These are phyloP conservation scores for Tulasnella sp. DNA, from an alignment of 768 basidiomycete species.

Conservation along the genomic window DNA sequence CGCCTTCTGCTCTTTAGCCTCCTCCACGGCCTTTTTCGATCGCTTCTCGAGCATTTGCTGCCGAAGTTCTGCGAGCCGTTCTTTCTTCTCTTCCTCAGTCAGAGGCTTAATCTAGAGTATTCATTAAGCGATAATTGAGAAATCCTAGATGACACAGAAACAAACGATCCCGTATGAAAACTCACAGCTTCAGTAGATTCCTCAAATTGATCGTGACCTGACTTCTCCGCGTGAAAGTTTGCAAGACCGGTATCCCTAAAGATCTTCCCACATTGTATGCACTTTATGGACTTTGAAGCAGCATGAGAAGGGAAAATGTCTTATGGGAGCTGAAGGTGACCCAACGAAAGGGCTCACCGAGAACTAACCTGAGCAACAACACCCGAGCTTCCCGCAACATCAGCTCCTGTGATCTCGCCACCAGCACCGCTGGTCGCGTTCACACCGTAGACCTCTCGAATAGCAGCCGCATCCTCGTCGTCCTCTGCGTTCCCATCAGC, in stretches of 20 bases:
- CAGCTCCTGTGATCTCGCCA: slow-evolving; percentile 26
- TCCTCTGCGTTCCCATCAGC: slow-evolving; percentile 36
- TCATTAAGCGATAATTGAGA: not conserved
- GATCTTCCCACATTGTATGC: slow-evolving; percentile 70
- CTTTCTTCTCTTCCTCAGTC: slow-evolving; percentile 86
- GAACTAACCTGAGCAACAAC: slow-evolving; percentile 5
- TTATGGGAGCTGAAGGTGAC: not conserved
- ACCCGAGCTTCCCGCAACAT: slow-evolving; percentile 47
- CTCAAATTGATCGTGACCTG: slow-evolving; percentile 91
- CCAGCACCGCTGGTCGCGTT: slow-evolving; percentile 25
- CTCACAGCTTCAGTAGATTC: slow-evolving; percentile 87
- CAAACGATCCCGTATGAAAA: slow-evolving; percentile 1
- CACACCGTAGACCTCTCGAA: slow-evolving; percentile 37
- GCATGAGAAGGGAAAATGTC: not conserved
- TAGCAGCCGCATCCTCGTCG: slow-evolving; percentile 59
- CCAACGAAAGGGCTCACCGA: not conserved
- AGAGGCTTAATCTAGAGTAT: slow-evolving; percentile 68
- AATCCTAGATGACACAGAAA: not conserved
- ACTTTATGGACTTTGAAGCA: slow-evolving; percentile 62
- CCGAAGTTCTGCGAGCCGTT: slow-evolving; percentile 67
- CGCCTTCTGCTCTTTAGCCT: slow-evolving; percentile 56
- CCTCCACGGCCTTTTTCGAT: slow-evolving; percentile 54
- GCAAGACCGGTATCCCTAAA: slow-evolving; percentile 81
- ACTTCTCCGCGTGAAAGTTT: slow-evolving; percentile 89
- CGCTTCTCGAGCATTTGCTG: slow-evolving; percentile 75